Percentiles rank a stretch among this genome's conserved stretches.
Conservation (phyloP, 2,329 filamentous ascomycete species). For the Colletotrichum sp. region DNA sequence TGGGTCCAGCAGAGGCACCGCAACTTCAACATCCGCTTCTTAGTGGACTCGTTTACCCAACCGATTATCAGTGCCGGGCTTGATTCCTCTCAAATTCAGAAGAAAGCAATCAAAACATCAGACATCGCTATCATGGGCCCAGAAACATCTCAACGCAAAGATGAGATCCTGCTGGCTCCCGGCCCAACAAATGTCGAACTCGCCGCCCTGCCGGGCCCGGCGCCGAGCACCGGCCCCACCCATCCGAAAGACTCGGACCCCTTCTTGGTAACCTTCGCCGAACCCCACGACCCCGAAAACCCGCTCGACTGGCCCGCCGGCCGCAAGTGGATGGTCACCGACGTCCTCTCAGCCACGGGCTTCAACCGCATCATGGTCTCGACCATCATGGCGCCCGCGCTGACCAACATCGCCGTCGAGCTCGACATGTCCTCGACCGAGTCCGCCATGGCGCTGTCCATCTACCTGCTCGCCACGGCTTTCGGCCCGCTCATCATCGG, state of each 20-base stretch:
- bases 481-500: not conserved
- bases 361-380: slow-evolving; percentile 58
- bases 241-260: not conserved
- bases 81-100: not conserved
- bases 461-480: slow-evolving; percentile 38
- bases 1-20: not conserved
- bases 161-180: not conserved
- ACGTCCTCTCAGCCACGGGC: slow-evolving; percentile 52
- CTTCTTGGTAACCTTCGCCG: slow-evolving; percentile 23
- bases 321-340: slow-evolving; percentile 54
- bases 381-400: slow-evolving; percentile 56
- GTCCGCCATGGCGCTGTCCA: slow-evolving; percentile 51
- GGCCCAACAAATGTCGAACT: not conserved
- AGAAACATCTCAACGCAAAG: accelerated
- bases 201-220: not conserved
- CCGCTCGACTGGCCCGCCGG: slow-evolving; percentile 42
- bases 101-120: not conserved
- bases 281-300: slow-evolving; percentile 36
- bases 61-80: not conserved
- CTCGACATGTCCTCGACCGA: slow-evolving; percentile 54
- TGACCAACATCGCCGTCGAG: slow-evolving; percentile 54
- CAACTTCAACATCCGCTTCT: not conserved
- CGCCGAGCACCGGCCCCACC: not conserved
- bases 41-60: not conserved
- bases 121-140: accelerated